phyloP scores from a whole-genome alignment of 805 yeast genomes.

The Lachancea thermotolerans region DNA sequence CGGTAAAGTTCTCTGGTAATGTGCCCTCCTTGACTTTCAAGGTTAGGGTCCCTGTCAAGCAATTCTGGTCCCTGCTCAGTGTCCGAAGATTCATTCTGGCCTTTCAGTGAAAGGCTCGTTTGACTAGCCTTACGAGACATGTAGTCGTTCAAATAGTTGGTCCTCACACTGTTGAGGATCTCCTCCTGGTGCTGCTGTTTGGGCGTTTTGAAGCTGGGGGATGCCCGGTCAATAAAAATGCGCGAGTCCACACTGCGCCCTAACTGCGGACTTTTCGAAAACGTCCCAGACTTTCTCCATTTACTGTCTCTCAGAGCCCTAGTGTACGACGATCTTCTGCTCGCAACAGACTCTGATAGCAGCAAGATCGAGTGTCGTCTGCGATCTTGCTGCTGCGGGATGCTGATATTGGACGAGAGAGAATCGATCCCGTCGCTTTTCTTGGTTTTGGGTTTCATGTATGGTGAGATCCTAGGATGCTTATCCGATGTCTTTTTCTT shows the following conservation, averaged over 20 bases:
- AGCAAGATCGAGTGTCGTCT: constrained; percentile 14
- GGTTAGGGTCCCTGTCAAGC: constrained; percentile 12
- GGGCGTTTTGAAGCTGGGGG: constrained; percentile 29
- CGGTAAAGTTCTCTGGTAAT: constrained; percentile 34
- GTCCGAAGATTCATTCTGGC: constrained; percentile 1
- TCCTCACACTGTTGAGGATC: constrained; percentile 27
- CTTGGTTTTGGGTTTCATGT: not conserved
- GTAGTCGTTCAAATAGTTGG: constrained; percentile 23
- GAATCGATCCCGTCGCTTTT: not conserved
- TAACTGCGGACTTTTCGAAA: constrained; percentile 5
- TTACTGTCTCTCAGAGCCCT: not conserved
- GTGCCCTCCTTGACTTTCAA: constrained; percentile 32
- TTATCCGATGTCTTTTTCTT: not conserved
- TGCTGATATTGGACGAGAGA: constrained; percentile 9
- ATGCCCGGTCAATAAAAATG: constrained; percentile 23
- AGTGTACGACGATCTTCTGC: constrained; percentile 8
- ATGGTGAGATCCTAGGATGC: not conserved
- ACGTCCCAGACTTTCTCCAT: not conserved
- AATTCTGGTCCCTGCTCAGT: constrained; percentile 6
- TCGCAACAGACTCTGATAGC: constrained; percentile 13
- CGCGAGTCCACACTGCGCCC: constrained; percentile 20
- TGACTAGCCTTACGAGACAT: constrained; percentile 1
- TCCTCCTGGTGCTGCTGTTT: constrained; percentile 24
- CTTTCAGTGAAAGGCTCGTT: not conserved
- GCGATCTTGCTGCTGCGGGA: constrained; percentile 7